Evolutionary conservation across 139 green algal species (phyloP).

Genomic region (Edaphochlamys debaryana): DNA sequence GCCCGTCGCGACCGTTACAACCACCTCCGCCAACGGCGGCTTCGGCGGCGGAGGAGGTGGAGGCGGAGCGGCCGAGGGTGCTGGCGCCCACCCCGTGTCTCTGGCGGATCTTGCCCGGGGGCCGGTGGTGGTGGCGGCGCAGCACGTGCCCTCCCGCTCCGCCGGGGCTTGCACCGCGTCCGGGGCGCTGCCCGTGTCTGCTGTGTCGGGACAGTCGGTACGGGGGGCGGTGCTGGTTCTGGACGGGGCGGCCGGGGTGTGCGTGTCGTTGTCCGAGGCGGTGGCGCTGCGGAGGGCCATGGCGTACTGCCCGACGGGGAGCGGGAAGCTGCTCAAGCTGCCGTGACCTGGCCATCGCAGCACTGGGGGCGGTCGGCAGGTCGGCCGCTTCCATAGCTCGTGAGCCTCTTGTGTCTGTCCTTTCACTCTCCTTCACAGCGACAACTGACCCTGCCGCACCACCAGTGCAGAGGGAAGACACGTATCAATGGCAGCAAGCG

Average conservation of each 20-base stretch:
- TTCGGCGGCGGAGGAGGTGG: neutral
- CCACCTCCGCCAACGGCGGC: neutral
- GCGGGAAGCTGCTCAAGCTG: slow-evolving; percentile 13
- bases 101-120: neutral
- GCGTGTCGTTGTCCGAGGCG: slow-evolving; percentile 25
- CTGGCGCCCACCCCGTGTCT: neutral
- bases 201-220: neutral
- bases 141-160: slow-evolving; percentile 22
- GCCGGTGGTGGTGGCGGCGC: slow-evolving; percentile 27
- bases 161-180: neutral
- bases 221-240: neutral
- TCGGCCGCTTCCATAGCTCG: too few species aligned
- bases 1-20: neutral
- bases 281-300: slow-evolving; percentile 24
- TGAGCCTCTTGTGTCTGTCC: too few species aligned
- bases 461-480: too few species aligned
- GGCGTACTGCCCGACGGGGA: slow-evolving; percentile 19
- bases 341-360: too few species aligned
- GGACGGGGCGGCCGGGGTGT: neutral
- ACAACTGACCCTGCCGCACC: too few species aligned
- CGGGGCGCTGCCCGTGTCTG: neutral
- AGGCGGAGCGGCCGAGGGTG: neutral
- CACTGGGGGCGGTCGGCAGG: too few species aligned
- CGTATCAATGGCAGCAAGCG: too few species aligned
- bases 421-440: too few species aligned